A percentile compares a stretch with the other conserved stretches of the same genome.
These are phyloP conservation scores for Echinochloa phyllopogon DNA, from an alignment of 176 grass and related monocot species.

Conservation along the genomic window DNA sequence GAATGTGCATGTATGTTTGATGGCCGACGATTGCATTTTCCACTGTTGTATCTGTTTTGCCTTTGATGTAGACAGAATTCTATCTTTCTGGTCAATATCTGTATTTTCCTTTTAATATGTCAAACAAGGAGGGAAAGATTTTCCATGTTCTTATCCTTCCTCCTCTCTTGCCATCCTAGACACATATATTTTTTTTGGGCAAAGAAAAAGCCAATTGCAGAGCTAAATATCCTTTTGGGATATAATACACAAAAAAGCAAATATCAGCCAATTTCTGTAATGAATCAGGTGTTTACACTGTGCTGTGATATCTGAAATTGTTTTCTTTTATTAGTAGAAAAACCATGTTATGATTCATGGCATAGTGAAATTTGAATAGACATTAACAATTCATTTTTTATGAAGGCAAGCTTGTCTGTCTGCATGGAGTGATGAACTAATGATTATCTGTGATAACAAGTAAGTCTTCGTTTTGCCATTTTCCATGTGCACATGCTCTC, in stretches of 20 bases:
- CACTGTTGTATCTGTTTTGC: not conserved
- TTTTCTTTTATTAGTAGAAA: not conserved
- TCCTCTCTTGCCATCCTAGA: not conserved
- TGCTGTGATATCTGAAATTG: not conserved
- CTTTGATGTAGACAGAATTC: not conserved
- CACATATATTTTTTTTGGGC: not conserved
- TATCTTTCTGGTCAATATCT: not conserved
- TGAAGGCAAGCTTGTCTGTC: slow-evolving; percentile 25
- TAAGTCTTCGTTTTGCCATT: not conserved
- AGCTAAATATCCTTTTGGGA: not conserved
- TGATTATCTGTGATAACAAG: slow-evolving; percentile 25
- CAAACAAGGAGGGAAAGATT: slow-evolving; percentile 1
- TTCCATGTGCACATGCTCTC: not conserved
- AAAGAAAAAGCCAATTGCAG: not conserved
- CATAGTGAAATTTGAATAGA: not conserved
- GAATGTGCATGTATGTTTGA: not conserved
- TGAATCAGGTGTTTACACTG: not conserved
- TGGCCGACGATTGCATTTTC: not conserved
- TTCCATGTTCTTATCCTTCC: not conserved
- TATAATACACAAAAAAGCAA: not conserved
- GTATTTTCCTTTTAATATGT: not conserved
- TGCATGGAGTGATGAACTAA: not conserved
- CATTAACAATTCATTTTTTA: not conserved
- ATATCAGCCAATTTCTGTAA: not conserved
- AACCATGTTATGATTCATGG: not conserved